Evolutionary conservation across 2,329 filamentous ascomycete species (phyloP), one percentile per base, ranked within the genome.

Genomic region (Ophiostoma triangulosporum): DNA sequence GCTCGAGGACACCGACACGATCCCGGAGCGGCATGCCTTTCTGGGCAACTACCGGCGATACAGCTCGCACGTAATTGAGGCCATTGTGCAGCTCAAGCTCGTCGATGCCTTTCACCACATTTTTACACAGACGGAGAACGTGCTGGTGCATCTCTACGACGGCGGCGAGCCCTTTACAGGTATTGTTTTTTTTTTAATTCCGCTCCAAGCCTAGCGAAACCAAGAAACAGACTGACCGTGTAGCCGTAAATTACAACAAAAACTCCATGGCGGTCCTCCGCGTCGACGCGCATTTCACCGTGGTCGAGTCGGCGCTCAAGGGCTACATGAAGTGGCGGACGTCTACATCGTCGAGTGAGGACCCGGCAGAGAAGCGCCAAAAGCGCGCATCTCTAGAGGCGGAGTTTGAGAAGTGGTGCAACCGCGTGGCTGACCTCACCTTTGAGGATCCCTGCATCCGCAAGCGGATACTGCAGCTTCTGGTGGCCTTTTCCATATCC

Each of bases 41-140:
- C 76, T 97, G 11, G 89, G 91, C 4, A 97, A 98, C 64, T 98
- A 98, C 66, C 78, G 93, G 36, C 80, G 93, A 56, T 97, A 95
- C 63, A 93, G 89, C 65, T 82, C 83, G 3, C 84, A 87, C 56
- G 79, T 96, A 26, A 88, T 98, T 53, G 91, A 97, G 67, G 78
- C 78, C 15, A 88, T 97, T 58, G 88, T 94, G 22, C 78, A 86
- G 59, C 78, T 86, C 60, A 86, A 88, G 60, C 81, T 90, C 3
- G 79, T 86, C 50, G 90, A 96, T 57, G 91, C 91, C 0, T 82
- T 97, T 59, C 79, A 82, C 38, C 87, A 96, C 66, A 90, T 97
- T 51, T 76, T 98, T n/a, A 74, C 76, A 15, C 81, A 86, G 61
- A 85, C 90, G 26, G 85, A 93, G 58, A 75, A 77, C 43, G 76